Evolutionary conservation across 1,284 basidiomycete species (phyloP), one percentile per base, ranked within the genome.

Genomic region (Trichosporon sp.): DNA sequence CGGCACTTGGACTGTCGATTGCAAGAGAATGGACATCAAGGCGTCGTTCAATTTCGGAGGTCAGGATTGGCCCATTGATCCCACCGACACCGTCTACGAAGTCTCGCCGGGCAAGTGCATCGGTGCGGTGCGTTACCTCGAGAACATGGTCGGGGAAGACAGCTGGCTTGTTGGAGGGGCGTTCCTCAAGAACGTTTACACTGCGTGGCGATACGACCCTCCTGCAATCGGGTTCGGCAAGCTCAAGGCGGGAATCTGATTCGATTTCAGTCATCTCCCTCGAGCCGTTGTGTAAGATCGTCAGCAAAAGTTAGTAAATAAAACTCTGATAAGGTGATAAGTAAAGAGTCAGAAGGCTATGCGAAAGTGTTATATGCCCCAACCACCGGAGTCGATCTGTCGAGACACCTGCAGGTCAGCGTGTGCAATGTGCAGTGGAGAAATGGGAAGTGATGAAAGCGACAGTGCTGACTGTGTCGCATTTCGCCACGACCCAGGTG

Each of bases 1-100:
- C 23, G 58, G 57, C 44, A 29, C 32, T 1, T 65, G 52, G 46
- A 23, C 52, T 29, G 58, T 65, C 76, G 84, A 94, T 0, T 99
- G 95, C 80, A 79, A 78, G 69, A 88, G 88, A 1, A 71, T 74
- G 5, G 87, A 94, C 60, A 84, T 84, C 62, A 56, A 56, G 10
- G 83, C 92, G 23, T 77, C 86, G 1, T 74, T 99, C 64, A 85
- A 86, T 0, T 97, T 96, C 73, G 63, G 29, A 7, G 59, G 61
- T 32, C 34, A 27, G 34, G 29, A 54, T 25, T 62, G 56, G 58
- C 16, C 27, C 14, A 36, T 65, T 11, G 36, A 60, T 5, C 40
- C 58, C 10, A 52, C 37, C 23, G 64, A 65, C 58, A 23, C 58
- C n/a, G 4, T 49, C 23, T 29, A 16, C 23, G 8, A 13, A n/a